phyloP scores from a whole-genome alignment of 192 early-diverging fungal species.

The Geranomyces michiganensis region DNA sequence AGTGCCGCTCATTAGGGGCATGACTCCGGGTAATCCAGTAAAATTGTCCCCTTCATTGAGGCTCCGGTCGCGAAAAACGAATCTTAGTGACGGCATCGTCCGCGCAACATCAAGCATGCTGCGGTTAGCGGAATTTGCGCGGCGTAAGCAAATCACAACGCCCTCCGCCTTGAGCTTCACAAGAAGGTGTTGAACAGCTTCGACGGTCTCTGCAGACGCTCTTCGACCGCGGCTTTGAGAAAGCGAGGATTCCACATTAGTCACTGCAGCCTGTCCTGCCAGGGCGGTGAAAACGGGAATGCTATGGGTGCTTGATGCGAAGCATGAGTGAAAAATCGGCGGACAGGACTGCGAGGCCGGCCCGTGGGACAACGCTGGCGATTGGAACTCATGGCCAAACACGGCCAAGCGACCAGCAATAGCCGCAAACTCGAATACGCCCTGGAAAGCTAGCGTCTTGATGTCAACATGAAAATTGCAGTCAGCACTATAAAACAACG shows the following conservation, averaged over 20 bases:
- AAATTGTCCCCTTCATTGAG: background rate
- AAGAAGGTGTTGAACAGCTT: conserved; percentile 13
- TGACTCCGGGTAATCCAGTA: background rate
- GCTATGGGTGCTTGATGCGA: conserved; percentile 38
- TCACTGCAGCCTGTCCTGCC: background rate
- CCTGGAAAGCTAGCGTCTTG: conserved; percentile 43
- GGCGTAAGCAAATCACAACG: background rate
- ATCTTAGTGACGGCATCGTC: background rate
- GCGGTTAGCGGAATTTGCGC: background rate
- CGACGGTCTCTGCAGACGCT: conserved; percentile 1
- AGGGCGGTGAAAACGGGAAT: conserved; percentile 39
- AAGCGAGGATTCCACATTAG: background rate
- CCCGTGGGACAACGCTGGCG: background rate
- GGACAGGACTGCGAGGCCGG: background rate
- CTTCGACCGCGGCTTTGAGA: conserved; percentile 12
- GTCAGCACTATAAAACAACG: background rate
- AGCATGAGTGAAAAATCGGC: conserved; percentile 37
- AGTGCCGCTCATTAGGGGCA: conserved; percentile 19
- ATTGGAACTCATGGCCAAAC: conserved; percentile 23
- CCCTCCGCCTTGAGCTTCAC: conserved; percentile 4
- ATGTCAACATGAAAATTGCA: background rate
- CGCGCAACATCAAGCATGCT: background rate
- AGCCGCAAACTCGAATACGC: conserved; percentile 34
- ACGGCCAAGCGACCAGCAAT: conserved; percentile 37
- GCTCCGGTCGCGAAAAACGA: background rate